Percentiles rank a stretch among this genome's conserved stretches.
Conservation (phyloP, 2,329 filamentous ascomycete species). For the Corinectria fuckeliana region DNA sequence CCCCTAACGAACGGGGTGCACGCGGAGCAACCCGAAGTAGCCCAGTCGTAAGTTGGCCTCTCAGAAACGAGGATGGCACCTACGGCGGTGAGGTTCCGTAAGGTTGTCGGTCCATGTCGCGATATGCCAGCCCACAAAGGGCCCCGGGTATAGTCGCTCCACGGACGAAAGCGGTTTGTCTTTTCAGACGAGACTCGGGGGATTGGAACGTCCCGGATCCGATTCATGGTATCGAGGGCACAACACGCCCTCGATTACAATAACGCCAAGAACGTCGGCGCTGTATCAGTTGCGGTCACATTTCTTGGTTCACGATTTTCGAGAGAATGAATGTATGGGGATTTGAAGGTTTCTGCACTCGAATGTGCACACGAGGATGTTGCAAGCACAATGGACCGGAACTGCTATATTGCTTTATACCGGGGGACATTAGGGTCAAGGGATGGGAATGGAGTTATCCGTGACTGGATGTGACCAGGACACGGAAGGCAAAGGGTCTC, state of each 20-base stretch:
- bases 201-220: slow-evolving; percentile 27
- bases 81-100: slow-evolving; percentile 11
- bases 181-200: slow-evolving; percentile 18
- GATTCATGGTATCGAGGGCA: slow-evolving; percentile 30
- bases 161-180: slow-evolving; percentile 15
- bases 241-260: slow-evolving; percentile 17
- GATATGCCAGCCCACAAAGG: not conserved
- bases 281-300: slow-evolving; percentile 27
- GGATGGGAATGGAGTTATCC: slow-evolving; percentile 8
- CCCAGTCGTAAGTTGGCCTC: slow-evolving; percentile 24
- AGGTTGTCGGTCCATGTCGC: slow-evolving; percentile 10
- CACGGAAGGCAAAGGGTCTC: slow-evolving; percentile 9
- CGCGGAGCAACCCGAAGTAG: slow-evolving; percentile 19
- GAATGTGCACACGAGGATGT: slow-evolving; percentile 17
- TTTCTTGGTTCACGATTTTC: slow-evolving; percentile 27
- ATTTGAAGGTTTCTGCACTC: slow-evolving; percentile 19
- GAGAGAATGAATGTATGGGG: slow-evolving; percentile 26
- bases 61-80: slow-evolving; percentile 10
- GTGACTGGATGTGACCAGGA: slow-evolving; percentile 13
- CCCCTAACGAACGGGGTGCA: slow-evolving; percentile 41
- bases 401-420: slow-evolving; percentile 16
- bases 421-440: slow-evolving; percentile 11
- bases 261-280: slow-evolving; percentile 23
- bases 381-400: slow-evolving; percentile 17
- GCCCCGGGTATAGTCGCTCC: not conserved